These are phyloP conservation scores for Claviceps pazoutovae DNA, from an alignment of 2,329 filamentous ascomycete species.

Conservation along the genomic window DNA sequence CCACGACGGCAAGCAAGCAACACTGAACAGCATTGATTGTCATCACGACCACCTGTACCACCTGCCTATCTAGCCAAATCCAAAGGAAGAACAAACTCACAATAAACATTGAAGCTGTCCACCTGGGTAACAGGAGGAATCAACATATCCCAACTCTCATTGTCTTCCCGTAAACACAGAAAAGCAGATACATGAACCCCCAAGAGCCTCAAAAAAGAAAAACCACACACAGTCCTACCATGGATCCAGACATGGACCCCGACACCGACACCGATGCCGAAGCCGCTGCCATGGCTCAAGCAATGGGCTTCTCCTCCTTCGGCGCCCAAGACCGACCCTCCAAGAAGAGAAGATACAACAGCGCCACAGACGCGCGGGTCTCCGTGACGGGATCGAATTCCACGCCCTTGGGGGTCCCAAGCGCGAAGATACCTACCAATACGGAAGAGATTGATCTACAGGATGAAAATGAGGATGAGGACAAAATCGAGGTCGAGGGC, in stretches of 20 bases:
- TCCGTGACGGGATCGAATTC: conserved; percentile 23
- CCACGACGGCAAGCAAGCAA: no score
- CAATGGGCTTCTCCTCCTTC: conserved; percentile 64
- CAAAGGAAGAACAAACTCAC: no score
- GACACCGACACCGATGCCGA: conserved; percentile 17
- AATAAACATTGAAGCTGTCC: no score
- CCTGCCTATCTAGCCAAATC: no score
- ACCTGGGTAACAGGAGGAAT: no score
- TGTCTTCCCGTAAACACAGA: no score
- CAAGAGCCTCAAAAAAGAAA: not conserved
- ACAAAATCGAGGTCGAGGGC: conserved; percentile 10
- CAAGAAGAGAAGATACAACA: conserved; percentile 57
- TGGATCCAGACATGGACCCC: conserved; percentile 7
- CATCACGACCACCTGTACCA: no score
- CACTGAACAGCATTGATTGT: no score
- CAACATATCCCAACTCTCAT: no score
- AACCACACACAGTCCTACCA: not conserved
- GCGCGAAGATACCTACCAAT: conserved; percentile 17
- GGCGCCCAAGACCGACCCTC: conserved; percentile 37
- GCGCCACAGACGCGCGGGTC: conserved; percentile 28
- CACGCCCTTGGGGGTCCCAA: conserved; percentile 19
- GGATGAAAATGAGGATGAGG: conserved; percentile 14
- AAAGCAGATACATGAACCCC: not conserved
- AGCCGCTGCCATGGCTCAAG: conserved; percentile 40
- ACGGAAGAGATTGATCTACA: conserved; percentile 32